Evolutionary conservation across 129 eudicot species (phyloP).

Genomic region (Sambucus nigra): DNA sequence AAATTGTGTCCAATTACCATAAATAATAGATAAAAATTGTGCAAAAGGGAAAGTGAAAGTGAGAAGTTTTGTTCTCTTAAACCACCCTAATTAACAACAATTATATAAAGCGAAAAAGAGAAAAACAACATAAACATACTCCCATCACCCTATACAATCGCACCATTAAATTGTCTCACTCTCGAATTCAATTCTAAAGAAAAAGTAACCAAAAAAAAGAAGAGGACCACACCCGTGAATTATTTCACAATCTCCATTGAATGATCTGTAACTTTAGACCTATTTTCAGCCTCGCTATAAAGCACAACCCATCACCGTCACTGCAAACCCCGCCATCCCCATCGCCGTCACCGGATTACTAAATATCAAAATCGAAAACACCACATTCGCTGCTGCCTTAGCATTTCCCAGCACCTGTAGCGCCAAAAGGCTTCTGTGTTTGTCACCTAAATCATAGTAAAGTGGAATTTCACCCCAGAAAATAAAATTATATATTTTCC

Average conservation of each 20-base stretch:
- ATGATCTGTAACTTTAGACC: conserved; percentile 63
- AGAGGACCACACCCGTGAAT: conserved; percentile 28
- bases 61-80: conserved; percentile 24
- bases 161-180: conserved; percentile 17
- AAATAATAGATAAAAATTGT: conserved; percentile 9
- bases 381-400: conserved; percentile 68
- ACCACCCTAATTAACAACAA: conserved; percentile 22
- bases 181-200: conserved; percentile 13
- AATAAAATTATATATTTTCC: too few species aligned
- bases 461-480: too few species aligned
- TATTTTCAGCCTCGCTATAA: conserved; percentile 76
- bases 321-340: conserved; percentile 74
- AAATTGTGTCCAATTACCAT: too few species aligned
- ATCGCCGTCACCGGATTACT: conserved; percentile 77
- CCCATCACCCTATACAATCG: conserved; percentile 33
- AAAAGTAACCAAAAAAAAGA: conserved; percentile 21
- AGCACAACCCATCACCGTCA: conserved; percentile 74
- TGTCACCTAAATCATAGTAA: too few species aligned
- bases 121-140: conserved; percentile 1
- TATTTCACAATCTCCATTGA: too few species aligned
- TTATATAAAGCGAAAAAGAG: conserved; percentile 14
- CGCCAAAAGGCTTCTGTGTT: conserved; percentile 69
- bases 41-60: conserved; percentile 27
- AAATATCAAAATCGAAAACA: conserved; percentile 64
- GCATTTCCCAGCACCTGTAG: conserved; percentile 82